Percentiles rank a stretch among this genome's conserved stretches.
Conservation (phyloP, 2,329 filamentous ascomycete genomes). For the Fusarium albosuccineum region DNA sequence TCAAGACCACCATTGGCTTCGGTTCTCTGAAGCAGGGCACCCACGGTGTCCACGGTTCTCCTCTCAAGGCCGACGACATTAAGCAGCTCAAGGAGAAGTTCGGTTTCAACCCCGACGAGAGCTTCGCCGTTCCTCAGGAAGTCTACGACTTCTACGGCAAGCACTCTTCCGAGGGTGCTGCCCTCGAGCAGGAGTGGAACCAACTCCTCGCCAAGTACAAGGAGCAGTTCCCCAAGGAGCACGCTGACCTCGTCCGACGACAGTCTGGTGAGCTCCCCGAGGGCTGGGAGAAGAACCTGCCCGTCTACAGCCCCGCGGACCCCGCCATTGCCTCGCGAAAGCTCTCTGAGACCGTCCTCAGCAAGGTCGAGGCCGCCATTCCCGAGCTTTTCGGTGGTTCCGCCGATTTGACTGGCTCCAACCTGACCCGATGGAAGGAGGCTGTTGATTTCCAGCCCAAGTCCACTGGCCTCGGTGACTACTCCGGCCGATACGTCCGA, state of each 20-base stretch:
- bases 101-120: constrained; percentile 94
- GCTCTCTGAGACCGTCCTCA: constrained; percentile 92
- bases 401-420: constrained; percentile 97
- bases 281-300: constrained; percentile 95
- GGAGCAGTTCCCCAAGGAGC: constrained; percentile 80
- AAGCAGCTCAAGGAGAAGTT: constrained; percentile 95
- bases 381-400: constrained; percentile 97
- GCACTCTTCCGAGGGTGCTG: constrained; percentile 87
- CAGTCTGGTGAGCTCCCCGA: constrained; percentile 87
- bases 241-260: constrained; percentile 85
- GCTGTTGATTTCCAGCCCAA: constrained; percentile 98
- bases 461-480: constrained; percentile 86
- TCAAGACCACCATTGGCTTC: constrained; percentile 97
- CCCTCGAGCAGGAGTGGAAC: constrained; percentile 95
- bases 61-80: constrained; percentile 94
- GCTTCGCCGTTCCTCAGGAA: constrained; percentile 92
- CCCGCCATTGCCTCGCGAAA: constrained; percentile 91
- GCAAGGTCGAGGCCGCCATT: constrained; percentile 84
- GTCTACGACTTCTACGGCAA: constrained; percentile 93
- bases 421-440: constrained; percentile 98
- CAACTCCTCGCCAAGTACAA: constrained; percentile 89
- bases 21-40: constrained; percentile 95
- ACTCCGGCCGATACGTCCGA: constrained; percentile 90
- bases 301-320: constrained; percentile 89
- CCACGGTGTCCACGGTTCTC: constrained; percentile 94